Conservation (phyloP, 163 green algal species). For the Scenedesmus sp. region DNA sequence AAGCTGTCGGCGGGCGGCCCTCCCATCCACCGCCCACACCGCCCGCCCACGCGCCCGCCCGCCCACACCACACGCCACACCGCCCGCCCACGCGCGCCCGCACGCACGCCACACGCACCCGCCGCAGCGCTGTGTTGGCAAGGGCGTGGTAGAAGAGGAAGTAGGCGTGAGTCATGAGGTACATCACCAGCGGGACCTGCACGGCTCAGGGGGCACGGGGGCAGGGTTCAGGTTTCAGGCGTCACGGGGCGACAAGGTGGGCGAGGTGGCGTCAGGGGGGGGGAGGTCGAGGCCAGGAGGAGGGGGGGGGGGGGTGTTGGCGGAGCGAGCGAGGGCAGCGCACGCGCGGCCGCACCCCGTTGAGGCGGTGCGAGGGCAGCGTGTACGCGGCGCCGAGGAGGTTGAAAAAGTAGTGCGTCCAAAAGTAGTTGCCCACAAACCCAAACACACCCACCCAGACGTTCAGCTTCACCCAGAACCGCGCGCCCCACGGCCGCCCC, state of each 20-base stretch:
- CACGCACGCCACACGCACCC: conserved; percentile 45
- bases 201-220: too few relatives aligned
- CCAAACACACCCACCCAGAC: conserved; percentile 97
- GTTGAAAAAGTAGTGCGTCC: conserved; percentile 99
- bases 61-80: too few relatives aligned
- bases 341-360: too few relatives aligned
- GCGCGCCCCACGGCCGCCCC: conserved; percentile 73
- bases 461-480: conserved; percentile 95
- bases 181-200: conserved; percentile 94
- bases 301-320: too few relatives aligned
- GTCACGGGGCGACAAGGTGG: not conserved
- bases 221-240: too few relatives aligned
- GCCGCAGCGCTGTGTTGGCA: conserved; percentile 90
- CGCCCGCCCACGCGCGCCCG: too few relatives aligned
- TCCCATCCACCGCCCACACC: too few relatives aligned
- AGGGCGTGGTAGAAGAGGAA: conserved; percentile 98
- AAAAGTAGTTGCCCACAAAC: conserved; percentile 99
- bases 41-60: too few relatives aligned
- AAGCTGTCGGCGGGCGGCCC: too few relatives aligned
- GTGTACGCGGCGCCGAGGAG: conserved; percentile 97
- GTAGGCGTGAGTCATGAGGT: conserved; percentile 99
- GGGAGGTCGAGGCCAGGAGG: too few relatives aligned
- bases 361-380: conserved; percentile 91
- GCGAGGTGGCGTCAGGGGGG: not conserved
- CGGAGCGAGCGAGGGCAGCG: too few relatives aligned